Conservation (phyloP, 108 stramenopile genomes). For the Thalassiosira profunda region DNA sequence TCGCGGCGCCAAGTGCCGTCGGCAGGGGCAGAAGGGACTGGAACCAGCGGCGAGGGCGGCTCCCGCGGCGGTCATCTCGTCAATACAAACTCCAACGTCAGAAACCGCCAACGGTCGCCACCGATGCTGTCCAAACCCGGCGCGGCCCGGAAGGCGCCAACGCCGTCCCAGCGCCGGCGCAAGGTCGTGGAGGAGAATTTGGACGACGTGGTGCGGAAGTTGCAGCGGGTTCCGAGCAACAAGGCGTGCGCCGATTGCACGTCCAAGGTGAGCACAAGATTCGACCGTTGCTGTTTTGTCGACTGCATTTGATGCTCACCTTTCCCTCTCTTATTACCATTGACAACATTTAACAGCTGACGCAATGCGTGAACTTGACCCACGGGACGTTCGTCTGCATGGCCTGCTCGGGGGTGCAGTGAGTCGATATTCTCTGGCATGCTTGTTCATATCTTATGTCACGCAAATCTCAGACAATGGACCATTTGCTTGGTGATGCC, state of each 20-base stretch:
- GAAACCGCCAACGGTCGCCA: no score
- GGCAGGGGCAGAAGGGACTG: no score
- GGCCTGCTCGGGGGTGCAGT: constrained; percentile 79
- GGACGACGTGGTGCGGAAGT: constrained; percentile 43
- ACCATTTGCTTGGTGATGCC: neutral
- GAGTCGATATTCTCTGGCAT: neutral
- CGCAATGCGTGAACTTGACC: constrained; percentile 79
- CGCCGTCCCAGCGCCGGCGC: constrained; percentile 12
- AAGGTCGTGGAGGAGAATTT: constrained; percentile 30
- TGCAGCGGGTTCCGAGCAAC: constrained; percentile 69
- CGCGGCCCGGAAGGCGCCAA: constrained; percentile 23
- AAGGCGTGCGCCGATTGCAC: constrained; percentile 84
- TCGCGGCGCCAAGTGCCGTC: no score
- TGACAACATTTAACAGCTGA: constrained; percentile 41
- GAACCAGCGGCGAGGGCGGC: no score
- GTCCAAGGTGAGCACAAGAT: constrained; percentile 50
- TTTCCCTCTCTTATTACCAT: neutral
- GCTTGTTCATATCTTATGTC: neutral
- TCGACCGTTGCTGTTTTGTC: neutral
- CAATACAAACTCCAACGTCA: no score
- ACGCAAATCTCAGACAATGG: neutral
- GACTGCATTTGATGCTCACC: neutral
- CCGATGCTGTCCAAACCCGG: constrained; percentile 56
- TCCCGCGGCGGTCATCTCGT: no score
- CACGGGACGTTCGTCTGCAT: constrained; percentile 82